Evolutionary conservation across 2,329 filamentous ascomycete genomes (phyloP), one percentile per base, ranked within the genome.

Genomic region (Tetracladium maxilliforme): DNA sequence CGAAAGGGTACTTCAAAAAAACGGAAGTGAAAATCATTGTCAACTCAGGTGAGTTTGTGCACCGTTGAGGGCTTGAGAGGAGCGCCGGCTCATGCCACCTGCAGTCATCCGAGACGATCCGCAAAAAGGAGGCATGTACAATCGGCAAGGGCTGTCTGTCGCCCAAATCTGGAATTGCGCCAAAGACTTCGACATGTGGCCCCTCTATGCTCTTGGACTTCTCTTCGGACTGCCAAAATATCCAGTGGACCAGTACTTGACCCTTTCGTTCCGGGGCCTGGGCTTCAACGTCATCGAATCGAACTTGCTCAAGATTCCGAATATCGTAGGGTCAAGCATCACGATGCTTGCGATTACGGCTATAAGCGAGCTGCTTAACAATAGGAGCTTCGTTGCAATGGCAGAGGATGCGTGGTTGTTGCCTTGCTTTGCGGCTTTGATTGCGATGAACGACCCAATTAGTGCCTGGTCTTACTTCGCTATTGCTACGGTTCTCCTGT

Each of bases 21-120:
- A 57, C 48, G 11, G 70, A 77, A 42, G 69, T 72, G 39, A 69
- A 69, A 35, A 74, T 77, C 29, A 64, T 77, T 49, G 68, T 75
- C 5, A 76, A 74, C 36, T 61, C n/a, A n/a, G n/a, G n/a, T 40
- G 16, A 43, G 43, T 43, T 30, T 27, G 34, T 16, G 21, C 10
- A 10, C 8, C n/a, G n/a, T n/a, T n/a, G n/a, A n/a, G n/a, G n/a
- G n/a, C n/a, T n/a, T n/a, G n/a, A n/a, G n/a, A n/a, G 4, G 15
- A 18, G 23, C n/a, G n/a, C 24, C 39, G 25, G 38, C 29, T 28
- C n/a, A 28, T 6, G 10, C 3, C 18, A 12, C n/a, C n/a, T n/a
- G n/a, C 61, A 15, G 52, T 72, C 15, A 30, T 49, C 16, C 54
- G 64, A 4, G 64, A 70, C 28, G 64, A 66, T 30, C 62, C 63